Base-by-base conservation (phyloP, 2,329 filamentous ascomycete genomes). In the Lecanicillium sp. region DNA sequence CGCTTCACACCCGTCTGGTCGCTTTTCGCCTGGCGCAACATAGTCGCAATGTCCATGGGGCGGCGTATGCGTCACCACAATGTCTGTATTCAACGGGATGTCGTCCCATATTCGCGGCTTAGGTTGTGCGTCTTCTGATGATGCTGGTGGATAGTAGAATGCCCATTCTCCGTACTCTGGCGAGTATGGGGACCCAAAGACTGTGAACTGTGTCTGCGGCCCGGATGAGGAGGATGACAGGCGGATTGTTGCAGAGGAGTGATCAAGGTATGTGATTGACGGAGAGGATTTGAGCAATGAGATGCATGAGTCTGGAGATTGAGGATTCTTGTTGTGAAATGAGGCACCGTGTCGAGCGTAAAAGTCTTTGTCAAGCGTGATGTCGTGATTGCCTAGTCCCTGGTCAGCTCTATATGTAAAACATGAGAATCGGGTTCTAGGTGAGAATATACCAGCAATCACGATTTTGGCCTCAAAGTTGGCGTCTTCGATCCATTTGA, bases 181-280 rank as follows among this genome's bases (percentile, higher is more conserved):
- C 22, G 79, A 79, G 51, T 72, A 81, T 0, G 84, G 84, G 3
- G 81, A 86, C 1, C 81, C 84, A 53, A 87, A 88, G 30, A 87
- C 66, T 10, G 63, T 77, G 57, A 88, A 81, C 7, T 53, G 44
- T 3, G 79, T 83, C 3, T 59, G 66, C 7, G 79, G 77, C 0
- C 77, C 80, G 1, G 57, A 55, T 25, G 22, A 11, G 0, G 69
- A 61, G 1, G 69, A 68, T 1, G 52, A 61, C n/a, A 88, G 65
- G 6, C 63, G 64, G 42, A 87, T 61, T 0, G 61, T 68, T 8
- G 66, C 58, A 29, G 72, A 62, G 43, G 69, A 60, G 49, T 88
- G 79, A 40, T 71, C 59, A 8, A 88, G 69, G 56, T 86, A 87
- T 2, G 71, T 78, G 36, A 86, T 73, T 2, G 68, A 69, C 1